Conservation (phyloP, 2,329 filamentous ascomycete species). For the Emydomyces testavorans region DNA sequence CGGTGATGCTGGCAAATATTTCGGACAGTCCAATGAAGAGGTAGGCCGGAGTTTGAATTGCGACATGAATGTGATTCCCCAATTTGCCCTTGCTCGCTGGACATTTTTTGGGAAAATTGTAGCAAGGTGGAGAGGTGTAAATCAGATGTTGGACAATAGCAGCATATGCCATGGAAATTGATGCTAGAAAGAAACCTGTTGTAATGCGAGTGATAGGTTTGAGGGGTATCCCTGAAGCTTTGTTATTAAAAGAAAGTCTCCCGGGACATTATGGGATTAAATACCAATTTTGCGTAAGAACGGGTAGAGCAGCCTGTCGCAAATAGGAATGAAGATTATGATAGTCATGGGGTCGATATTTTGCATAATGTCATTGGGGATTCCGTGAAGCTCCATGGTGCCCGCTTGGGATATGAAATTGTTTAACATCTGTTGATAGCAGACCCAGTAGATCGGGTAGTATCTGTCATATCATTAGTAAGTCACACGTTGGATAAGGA, state of each 20-base stretch:
- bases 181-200: slow-evolving; percentile 54
- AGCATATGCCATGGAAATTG: slow-evolving; percentile 50
- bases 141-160: slow-evolving; percentile 47
- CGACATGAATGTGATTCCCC: slow-evolving; percentile 35
- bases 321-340: slow-evolving; percentile 62
- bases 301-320: slow-evolving; percentile 58
- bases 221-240: slow-evolving; percentile 46
- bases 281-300: slow-evolving; percentile 44
- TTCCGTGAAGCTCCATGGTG: slow-evolving; percentile 52
- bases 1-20: slow-evolving; percentile 53
- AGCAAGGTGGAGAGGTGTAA: slow-evolving; percentile 44
- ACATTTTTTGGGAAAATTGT: slow-evolving; percentile 28
- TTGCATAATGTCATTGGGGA: slow-evolving; percentile 66
- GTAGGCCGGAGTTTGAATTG: slow-evolving; percentile 36
- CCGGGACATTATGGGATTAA: not conserved
- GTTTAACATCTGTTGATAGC: slow-evolving; percentile 55
- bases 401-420: slow-evolving; percentile 55
- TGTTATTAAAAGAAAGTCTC: not conserved
- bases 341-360: slow-evolving; percentile 66
- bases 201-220: slow-evolving; percentile 67
- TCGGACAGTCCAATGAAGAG: slow-evolving; percentile 42
- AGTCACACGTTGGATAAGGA: not conserved
- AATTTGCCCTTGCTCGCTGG: slow-evolving; percentile 25
- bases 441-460: slow-evolving; percentile 58
- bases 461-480: slow-evolving; percentile 11